A percentile compares a stretch with the other conserved stretches of the same genome.
These are phyloP conservation scores for Fusarium bactridioides DNA, from an alignment of 2,329 filamentous ascomycete genomes.

Conservation along the genomic window DNA sequence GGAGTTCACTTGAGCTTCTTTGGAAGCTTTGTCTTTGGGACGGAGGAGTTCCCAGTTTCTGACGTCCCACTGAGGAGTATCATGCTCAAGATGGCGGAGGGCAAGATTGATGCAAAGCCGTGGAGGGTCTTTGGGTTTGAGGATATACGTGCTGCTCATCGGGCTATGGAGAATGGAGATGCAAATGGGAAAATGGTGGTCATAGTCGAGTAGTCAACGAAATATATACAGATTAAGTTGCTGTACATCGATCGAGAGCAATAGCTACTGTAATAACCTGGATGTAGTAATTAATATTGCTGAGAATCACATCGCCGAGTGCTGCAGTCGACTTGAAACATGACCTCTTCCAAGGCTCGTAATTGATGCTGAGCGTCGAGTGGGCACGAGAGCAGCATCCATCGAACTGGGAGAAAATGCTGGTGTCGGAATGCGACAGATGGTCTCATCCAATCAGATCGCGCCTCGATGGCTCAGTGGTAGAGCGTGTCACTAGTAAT, in stretches of 20 bases:
- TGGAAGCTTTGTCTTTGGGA: neutral
- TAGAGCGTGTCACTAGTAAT: slow-evolving; percentile 3
- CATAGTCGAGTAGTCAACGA: neutral
- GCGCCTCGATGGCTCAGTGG: neutral
- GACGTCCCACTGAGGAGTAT: neutral
- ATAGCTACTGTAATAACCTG: too few relatives aligned
- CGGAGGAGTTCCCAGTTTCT: neutral
- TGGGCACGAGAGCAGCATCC: neutral
- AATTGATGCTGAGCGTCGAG: accelerated
- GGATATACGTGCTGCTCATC: neutral
- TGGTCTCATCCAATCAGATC: neutral
- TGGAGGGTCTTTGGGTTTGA: neutral
- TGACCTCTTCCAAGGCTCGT: accelerated
- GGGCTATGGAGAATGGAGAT: neutral
- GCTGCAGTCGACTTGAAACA: too few relatives aligned
- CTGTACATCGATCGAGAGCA: neutral
- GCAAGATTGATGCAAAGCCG: neutral
- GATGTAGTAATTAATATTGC: too few relatives aligned
- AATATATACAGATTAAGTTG: too few relatives aligned
- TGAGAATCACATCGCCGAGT: too few relatives aligned
- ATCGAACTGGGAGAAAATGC: accelerated
- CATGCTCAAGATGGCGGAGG: neutral
- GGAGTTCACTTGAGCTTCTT: neutral
- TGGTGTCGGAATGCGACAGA: accelerated
- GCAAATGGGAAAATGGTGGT: neutral